phyloP scores from a whole-genome alignment of 2,329 filamentous ascomycete genomes.

The Nothophoma quercina region DNA sequence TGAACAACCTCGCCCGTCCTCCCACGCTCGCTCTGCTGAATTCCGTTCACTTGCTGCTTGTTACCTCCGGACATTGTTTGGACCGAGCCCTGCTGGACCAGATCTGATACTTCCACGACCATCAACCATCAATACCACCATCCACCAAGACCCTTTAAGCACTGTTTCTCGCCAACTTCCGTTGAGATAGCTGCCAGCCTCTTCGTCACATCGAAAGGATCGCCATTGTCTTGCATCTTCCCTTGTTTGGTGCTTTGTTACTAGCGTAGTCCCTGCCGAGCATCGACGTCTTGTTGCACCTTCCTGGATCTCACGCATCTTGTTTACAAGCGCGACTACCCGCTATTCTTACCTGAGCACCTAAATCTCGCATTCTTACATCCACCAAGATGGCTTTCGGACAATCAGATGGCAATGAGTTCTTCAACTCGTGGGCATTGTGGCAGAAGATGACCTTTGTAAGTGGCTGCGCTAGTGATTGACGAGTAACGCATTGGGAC shows the following conservation, averaged over 20 bases:
- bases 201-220: neutral
- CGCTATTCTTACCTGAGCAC: constrained; percentile 30
- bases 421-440: constrained; percentile 69
- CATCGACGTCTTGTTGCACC: constrained; percentile 19
- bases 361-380: constrained; percentile 21
- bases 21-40: constrained; percentile 26
- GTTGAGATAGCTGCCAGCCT: constrained; percentile 4
- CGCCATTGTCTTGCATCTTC: constrained; percentile 17
- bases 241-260: constrained; percentile 21
- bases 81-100: constrained; percentile 17
- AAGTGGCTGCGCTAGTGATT: constrained; percentile 50
- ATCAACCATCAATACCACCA: neutral
- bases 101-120: neutral
- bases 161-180: constrained; percentile 1
- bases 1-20: constrained; percentile 19
- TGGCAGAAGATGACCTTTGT: constrained; percentile 95
- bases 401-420: constrained; percentile 42
- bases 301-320: constrained; percentile 22
- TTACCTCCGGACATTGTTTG: constrained; percentile 9
- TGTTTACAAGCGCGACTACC: constrained; percentile 19
- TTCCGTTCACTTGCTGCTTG: constrained; percentile 9
- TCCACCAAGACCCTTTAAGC: neutral
- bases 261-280: constrained; percentile 25
- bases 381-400: constrained; percentile 31
- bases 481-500: constrained; percentile 14